Evolutionary conservation across 164 flowering plant genomes (phyloP).

Genomic region (Piper betle): DNA sequence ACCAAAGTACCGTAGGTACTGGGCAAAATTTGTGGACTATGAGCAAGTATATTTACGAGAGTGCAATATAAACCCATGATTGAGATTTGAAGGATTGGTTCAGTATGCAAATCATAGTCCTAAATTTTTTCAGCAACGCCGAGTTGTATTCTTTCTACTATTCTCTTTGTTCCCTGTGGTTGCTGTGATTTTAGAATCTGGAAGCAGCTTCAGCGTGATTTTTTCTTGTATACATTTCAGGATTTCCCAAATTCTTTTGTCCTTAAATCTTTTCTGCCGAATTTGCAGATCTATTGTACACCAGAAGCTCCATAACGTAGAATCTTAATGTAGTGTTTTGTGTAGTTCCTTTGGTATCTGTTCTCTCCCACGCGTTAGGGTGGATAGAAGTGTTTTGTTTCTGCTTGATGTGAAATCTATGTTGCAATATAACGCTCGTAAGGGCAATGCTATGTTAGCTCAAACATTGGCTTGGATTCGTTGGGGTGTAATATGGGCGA

Average conservation of each 20-base stretch:
- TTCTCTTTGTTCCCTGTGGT: too few relatives aligned
- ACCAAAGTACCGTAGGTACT: conserved; percentile 19
- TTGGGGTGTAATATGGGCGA: too few relatives aligned
- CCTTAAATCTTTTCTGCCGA: neutral
- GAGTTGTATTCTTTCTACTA: too few relatives aligned
- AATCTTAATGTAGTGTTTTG: neutral
- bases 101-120: neutral
- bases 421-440: too few relatives aligned
- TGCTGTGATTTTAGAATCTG: neutral
- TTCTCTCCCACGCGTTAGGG: neutral
- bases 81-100: neutral
- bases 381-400: neutral
- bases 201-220: neutral
- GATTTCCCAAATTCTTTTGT: neutral
- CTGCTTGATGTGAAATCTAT: too few relatives aligned
- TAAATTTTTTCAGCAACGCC: neutral
- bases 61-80: conserved; percentile 25
- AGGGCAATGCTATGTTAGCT: too few relatives aligned
- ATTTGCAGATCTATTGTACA: too few relatives aligned
- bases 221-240: conserved; percentile 3
- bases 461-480: too few relatives aligned
- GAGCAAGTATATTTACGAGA: conserved; percentile 21
- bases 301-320: too few relatives aligned
- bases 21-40: conserved; percentile 19
- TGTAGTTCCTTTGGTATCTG: neutral